These are phyloP conservation scores for Suhomyces chickasaworum DNA, from an alignment of 1,139 yeast species.

Conservation along the genomic window DNA sequence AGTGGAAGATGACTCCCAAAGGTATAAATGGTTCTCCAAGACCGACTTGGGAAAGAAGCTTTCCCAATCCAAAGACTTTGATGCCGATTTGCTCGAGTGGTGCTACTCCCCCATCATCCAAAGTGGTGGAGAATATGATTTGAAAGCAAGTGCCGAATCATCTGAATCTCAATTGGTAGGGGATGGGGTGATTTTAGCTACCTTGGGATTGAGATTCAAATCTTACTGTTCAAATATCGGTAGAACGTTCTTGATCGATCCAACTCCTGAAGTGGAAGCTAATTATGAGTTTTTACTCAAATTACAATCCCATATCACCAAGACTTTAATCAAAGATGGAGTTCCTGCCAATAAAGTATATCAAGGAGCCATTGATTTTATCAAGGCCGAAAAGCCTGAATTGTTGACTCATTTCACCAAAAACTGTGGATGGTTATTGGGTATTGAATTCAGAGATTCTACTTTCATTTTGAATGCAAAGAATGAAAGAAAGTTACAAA, in stretches of 20 bases:
- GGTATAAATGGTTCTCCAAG: conserved; percentile 67
- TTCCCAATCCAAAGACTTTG: conserved; percentile 56
- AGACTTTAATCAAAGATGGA: conserved; percentile 64
- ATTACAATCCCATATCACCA: conserved; percentile 64
- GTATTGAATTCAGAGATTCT: conserved; percentile 88
- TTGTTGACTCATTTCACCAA: conserved; percentile 68
- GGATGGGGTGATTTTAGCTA: conserved; percentile 80
- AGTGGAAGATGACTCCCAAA: conserved; percentile 82
- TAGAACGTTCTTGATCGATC: conserved; percentile 89
- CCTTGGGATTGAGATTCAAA: conserved; percentile 85
- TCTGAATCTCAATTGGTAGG: conserved; percentile 64
- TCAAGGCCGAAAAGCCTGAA: conserved; percentile 62
- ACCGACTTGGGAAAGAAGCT: conserved; percentile 59
- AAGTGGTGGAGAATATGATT: conserved; percentile 83
- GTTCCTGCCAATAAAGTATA: conserved; percentile 66
- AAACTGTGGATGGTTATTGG: conserved; percentile 87
- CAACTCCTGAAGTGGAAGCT: conserved; percentile 73
- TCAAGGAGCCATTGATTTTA: conserved; percentile 58
- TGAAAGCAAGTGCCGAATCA: conserved; percentile 83
- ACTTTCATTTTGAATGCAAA: conserved; percentile 72
- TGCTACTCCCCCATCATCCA: conserved; percentile 91
- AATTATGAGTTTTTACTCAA: conserved; percentile 76
- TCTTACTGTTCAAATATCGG: conserved; percentile 88
- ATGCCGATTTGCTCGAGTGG: conserved; percentile 84
- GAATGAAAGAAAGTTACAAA: conserved; percentile 65